Evolutionary conservation across 2,329 filamentous ascomycete species (phyloP).

Genomic region (Calonectria ilicicola): DNA sequence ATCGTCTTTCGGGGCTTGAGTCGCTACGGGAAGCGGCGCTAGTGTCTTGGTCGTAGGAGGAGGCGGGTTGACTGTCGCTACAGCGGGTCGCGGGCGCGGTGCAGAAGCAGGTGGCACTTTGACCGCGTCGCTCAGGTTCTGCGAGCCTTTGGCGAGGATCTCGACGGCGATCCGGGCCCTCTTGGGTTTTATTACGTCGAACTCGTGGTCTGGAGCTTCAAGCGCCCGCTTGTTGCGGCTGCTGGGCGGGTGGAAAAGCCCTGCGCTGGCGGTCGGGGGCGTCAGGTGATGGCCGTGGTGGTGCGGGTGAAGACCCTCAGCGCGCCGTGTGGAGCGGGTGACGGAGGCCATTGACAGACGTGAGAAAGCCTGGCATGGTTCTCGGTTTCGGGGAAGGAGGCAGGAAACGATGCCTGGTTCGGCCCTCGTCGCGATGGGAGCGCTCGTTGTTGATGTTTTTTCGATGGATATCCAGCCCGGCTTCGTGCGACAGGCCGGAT

Average conservation of each 20-base stretch:
- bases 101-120: conserved; percentile 43
- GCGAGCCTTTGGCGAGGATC: conserved; percentile 54
- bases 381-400: conserved; percentile 39
- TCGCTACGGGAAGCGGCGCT: conserved; percentile 18
- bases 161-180: conserved; percentile 66
- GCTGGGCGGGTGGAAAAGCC: conserved; percentile 49
- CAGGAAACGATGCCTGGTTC: conserved; percentile 30
- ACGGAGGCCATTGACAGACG: conserved; percentile 62
- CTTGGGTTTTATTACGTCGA: conserved; percentile 60
- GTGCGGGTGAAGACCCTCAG: conserved; percentile 58
- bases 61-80: conserved; percentile 27
- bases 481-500: conserved; percentile 39
- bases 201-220: conserved; percentile 57
- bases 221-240: conserved; percentile 60
- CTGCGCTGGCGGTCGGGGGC: conserved; percentile 45
- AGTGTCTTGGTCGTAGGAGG: conserved; percentile 27
- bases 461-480: conserved; percentile 38
- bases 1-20: conserved; percentile 39
- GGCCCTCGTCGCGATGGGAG: conserved; percentile 43
- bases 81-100: conserved; percentile 35
- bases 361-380: conserved; percentile 53
- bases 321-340: conserved; percentile 63
- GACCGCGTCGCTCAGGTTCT: conserved; percentile 34
- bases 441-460: conserved; percentile 43
- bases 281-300: conserved; percentile 39